These are phyloP conservation scores for Aspergillus steynii DNA, from an alignment of 495 filamentous ascomycete genomes.

Conservation along the genomic window DNA sequence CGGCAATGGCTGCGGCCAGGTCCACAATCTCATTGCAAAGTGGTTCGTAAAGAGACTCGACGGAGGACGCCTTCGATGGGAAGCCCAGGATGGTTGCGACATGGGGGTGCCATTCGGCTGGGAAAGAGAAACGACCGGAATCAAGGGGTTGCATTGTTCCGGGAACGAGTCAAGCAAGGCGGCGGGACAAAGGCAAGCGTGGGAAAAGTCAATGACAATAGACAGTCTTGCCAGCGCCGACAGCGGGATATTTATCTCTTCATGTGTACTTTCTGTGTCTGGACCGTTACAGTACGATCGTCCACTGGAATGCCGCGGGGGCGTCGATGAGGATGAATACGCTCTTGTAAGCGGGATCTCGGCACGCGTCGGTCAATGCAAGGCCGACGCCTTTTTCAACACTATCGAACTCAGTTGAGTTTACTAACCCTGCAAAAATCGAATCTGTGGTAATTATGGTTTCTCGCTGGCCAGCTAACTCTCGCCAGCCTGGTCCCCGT, in stretches of 20 bases:
- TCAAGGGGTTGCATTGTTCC: conserved; percentile 8
- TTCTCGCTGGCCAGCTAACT: not conserved
- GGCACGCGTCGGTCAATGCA: not conserved
- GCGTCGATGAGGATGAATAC: not conserved
- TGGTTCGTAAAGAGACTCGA: conserved; percentile 18
- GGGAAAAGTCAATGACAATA: not conserved
- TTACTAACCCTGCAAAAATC: not conserved
- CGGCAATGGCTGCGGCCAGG: conserved; percentile 21
- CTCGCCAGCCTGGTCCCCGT: not conserved
- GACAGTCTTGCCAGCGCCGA: not conserved
- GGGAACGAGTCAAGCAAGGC: not conserved
- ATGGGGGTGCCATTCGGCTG: conserved; percentile 22
- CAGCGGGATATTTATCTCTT: not conserved
- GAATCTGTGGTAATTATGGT: not conserved
- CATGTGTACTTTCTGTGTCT: not conserved
- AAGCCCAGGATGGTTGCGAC: conserved; percentile 26
- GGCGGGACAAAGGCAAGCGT: not conserved
- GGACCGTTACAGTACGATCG: not conserved
- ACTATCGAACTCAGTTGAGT: not conserved
- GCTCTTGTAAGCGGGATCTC: not conserved
- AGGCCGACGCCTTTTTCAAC: not conserved
- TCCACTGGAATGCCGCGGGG: not conserved
- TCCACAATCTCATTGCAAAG: conserved; percentile 22
- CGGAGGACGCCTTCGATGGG: conserved; percentile 20
- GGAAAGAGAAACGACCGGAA: conserved; percentile 19